These are phyloP conservation scores for Phytophthora constricta DNA, from an alignment of 352 stramenopile species.

Conservation along the genomic window DNA sequence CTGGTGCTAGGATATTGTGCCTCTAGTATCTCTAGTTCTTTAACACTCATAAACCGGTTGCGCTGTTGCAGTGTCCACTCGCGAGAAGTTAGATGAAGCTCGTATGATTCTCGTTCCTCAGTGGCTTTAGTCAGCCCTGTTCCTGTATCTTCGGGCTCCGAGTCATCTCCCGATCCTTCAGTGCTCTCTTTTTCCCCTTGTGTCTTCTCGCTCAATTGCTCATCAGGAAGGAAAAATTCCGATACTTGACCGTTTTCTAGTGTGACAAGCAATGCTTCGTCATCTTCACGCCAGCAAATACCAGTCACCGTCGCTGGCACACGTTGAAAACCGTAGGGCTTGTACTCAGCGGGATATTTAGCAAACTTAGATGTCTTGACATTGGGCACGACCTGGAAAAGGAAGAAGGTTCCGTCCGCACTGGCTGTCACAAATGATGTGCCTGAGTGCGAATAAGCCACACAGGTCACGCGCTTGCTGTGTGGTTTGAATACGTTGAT, in stretches of 20 bases:
- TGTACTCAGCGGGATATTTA: constrained; percentile 66
- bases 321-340: constrained; percentile 80
- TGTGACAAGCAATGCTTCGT: constrained; percentile 72
- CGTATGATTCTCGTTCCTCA: constrained; percentile 56
- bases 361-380: constrained; percentile 59
- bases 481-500: constrained; percentile 92
- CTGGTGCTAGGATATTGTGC: constrained; percentile 46
- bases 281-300: constrained; percentile 77
- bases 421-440: constrained; percentile 72
- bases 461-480: constrained; percentile 62
- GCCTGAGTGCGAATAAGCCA: constrained; percentile 78
- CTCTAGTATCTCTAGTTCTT: constrained; percentile 59
- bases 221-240: constrained; percentile 65
- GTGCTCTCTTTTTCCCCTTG: constrained; percentile 8
- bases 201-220: constrained; percentile 22
- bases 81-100: constrained; percentile 51
- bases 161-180: not conserved
- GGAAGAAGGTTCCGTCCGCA: constrained; percentile 85
- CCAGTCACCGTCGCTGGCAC: constrained; percentile 36
- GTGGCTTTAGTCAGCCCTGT: not conserved
- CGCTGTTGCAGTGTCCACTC: constrained; percentile 53
- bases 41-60: constrained; percentile 52
- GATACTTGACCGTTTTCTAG: constrained; percentile 62
- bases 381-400: constrained; percentile 76
- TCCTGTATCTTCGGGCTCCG: constrained; percentile 10